phyloP scores from a whole-genome alignment of 345 rosid genomes.

The Leavenworthia alabamica region DNA sequence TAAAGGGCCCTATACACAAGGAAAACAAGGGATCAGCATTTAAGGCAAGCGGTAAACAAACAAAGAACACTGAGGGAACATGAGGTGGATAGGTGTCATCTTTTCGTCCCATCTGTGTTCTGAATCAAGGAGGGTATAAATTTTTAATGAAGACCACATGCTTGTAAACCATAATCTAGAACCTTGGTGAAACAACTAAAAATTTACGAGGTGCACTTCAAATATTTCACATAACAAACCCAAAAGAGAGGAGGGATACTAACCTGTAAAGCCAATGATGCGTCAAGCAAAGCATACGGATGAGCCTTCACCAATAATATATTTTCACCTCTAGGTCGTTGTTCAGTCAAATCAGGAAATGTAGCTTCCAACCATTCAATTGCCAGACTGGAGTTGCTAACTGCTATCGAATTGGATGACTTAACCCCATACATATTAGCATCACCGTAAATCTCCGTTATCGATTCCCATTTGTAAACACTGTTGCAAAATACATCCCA shows the following conservation, averaged over 20 bases:
- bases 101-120: not conserved
- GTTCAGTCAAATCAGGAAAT: constrained; percentile 69
- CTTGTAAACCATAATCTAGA: constrained; percentile 4
- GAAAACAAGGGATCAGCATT: constrained; percentile 8
- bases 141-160: constrained; percentile 5
- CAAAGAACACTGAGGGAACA: not conserved
- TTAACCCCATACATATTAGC: constrained; percentile 68
- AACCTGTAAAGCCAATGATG: constrained; percentile 94
- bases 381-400: constrained; percentile 66
- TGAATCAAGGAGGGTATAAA: not conserved
- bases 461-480: constrained; percentile 69
- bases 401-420: constrained; percentile 56
- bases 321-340: constrained; percentile 42
- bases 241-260: not conserved
- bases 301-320: constrained; percentile 51
- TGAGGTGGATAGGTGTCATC: not conserved
- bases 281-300: constrained; percentile 68
- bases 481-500: constrained; percentile 39
- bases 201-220: not conserved
- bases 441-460: constrained; percentile 77
- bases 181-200: not conserved
- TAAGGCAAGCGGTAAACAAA: constrained; percentile 6
- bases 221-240: not conserved
- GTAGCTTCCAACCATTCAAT: constrained; percentile 92
- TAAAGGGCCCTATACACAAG: constrained; percentile 66